phyloP scores from a whole-genome alignment of 352 stramenopile species.

The Phytophthora cactorum region DNA sequence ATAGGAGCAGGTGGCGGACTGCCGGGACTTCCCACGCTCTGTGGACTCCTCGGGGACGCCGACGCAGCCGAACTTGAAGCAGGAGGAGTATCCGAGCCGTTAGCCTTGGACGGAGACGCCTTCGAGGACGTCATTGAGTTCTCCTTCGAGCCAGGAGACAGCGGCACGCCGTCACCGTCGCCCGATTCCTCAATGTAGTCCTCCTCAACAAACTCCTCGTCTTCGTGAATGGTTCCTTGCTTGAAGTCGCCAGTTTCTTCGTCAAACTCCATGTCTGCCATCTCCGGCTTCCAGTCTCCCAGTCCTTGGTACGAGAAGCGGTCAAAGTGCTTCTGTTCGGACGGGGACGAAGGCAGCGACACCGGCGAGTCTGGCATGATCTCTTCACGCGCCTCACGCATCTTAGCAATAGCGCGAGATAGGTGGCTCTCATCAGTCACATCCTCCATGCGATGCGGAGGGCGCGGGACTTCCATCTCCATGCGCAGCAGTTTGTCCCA shows the following conservation, averaged over 20 bases:
- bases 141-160: conserved; percentile 48
- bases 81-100: conserved; percentile 41
- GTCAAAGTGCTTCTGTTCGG: conserved; percentile 75
- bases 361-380: conserved; percentile 78
- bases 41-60: conserved; percentile 44
- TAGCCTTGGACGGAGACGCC: conserved; percentile 39
- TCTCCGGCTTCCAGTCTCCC: conserved; percentile 64
- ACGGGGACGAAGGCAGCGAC: conserved; percentile 66
- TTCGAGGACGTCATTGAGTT: conserved; percentile 45
- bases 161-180: conserved; percentile 38
- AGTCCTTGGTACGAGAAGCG: conserved; percentile 76
- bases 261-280: conserved; percentile 72
- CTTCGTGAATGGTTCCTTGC: conserved; percentile 59
- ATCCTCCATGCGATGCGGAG: conserved; percentile 76
- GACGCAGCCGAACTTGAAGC: conserved; percentile 47
- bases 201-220: conserved; percentile 64
- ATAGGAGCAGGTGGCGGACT: conserved; percentile 40
- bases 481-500: conserved; percentile 64
- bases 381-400: conserved; percentile 72
- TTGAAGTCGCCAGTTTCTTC: conserved; percentile 64
- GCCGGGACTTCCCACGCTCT: conserved; percentile 40
- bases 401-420: conserved; percentile 68
- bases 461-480: conserved; percentile 69
- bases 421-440: conserved; percentile 75
- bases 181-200: conserved; percentile 39